Percentiles rank a stretch among this genome's conserved stretches.
phyloP scores from a whole-genome alignment of 169 alveolate genomes.

The Plasmodium vinckei region DNA sequence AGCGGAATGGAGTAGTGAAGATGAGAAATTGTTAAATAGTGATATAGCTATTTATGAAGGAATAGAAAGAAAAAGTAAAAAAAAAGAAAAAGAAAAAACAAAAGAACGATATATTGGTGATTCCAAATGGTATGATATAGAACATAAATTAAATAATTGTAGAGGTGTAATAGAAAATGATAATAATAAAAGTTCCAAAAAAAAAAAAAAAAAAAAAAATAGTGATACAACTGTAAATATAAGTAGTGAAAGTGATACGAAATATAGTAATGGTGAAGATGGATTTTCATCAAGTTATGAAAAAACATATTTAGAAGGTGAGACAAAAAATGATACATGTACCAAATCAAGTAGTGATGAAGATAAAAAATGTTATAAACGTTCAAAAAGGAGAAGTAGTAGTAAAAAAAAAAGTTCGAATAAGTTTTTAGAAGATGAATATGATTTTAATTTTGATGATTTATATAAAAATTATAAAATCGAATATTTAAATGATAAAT shows the following conservation, averaged over 20 bases:
- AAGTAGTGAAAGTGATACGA: neutral
- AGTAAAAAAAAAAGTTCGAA: neutral
- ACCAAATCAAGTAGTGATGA: neutral
- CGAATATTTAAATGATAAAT: slow-evolving; percentile 41
- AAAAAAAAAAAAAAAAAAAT: slow-evolving; percentile 2
- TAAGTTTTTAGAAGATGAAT: slow-evolving; percentile 31
- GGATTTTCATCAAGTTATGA: no score
- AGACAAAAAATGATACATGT: neutral
- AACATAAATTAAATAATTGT: slow-evolving; percentile 36
- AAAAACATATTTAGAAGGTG: slow-evolving; percentile 13
- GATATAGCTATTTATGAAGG: slow-evolving; percentile 7
- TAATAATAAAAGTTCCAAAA: neutral
- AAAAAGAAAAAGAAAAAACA: neutral
- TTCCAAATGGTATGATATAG: slow-evolving; percentile 58
- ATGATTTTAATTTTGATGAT: slow-evolving; percentile 30
- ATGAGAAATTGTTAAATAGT: slow-evolving; percentile 21
- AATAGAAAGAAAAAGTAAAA: neutral
- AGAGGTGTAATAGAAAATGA: slow-evolving; percentile 38
- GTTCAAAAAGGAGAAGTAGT: neutral
- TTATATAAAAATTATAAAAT: slow-evolving; percentile 50
- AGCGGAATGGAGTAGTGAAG: slow-evolving; percentile 52
- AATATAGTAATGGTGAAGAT: neutral
- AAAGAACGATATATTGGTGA: slow-evolving; percentile 37
- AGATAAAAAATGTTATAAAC: neutral
- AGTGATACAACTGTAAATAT: neutral